Evolutionary conservation across 139 green algal genomes (phyloP), one percentile per base, ranked within the genome.

Genomic region (Edaphochlamys debaryana): DNA sequence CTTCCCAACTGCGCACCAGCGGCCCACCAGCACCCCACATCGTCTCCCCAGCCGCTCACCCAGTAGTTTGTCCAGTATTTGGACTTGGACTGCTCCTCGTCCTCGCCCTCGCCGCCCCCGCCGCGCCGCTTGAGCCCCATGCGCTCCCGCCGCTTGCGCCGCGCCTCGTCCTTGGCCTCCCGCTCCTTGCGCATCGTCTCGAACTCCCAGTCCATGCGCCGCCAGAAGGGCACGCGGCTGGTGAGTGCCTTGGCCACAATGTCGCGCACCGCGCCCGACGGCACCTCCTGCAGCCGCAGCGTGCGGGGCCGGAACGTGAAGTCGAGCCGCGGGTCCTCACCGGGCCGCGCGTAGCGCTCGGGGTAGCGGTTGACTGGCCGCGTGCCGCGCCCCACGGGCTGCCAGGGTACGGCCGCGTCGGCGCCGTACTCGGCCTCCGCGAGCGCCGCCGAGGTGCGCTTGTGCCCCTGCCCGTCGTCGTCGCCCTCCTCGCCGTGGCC

Each of bases 241-340:
- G 13, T 17, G 4, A 77, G 50, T 29, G 66, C 66, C 45, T 76
- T 76, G 30, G 48, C 8, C 36, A 75, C 66, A 1, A 69, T 84
- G 78, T 76, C 66, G 0, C 78, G 78, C 17, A 77, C 66, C 5
- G 48, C 48, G 1, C 66, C 66, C 23, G 27, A 45, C 0, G 66
- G 78, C 34, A 77, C 66, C 22, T 84, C 66, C 22, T 69, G 4
- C 7, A 84, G 22, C 30, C 56, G 38, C 29, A 40, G 62, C 19
- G 50, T 68, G 9, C 70, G 63, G 6, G 86, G 81, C 1, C 27
- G 42, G 82, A 90, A 90, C 27, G 86, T 90, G 13, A 88, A 70
- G 50, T 90, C 82, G n/a, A 86, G 23, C 0, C 38, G 32, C 1
- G 70, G 77, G 41, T 90, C 77, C 25, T 86, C 86, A 22, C 86